Evolutionary conservation across 129 eudicot species (phyloP), one percentile per base, ranked within the genome.

Genomic region (Dittrichia graveolens): DNA sequence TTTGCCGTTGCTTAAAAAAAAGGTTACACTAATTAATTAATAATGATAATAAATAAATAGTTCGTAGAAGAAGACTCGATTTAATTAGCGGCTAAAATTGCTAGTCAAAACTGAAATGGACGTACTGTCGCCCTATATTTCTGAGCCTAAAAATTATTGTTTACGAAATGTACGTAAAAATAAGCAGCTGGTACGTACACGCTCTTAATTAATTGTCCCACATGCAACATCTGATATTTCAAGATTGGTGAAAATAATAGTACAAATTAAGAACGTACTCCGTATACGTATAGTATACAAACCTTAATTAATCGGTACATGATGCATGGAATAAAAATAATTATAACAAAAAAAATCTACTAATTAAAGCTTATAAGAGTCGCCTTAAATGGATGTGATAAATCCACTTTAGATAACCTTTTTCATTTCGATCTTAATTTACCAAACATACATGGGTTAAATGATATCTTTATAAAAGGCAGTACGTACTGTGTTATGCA

Each of bases 141-240:
- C 39, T 41, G 53, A 5, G 38, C 35, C 60, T 12, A 67, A 37
- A 60, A 8, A 16, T 67, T 6, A 47, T 67, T 60, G 3, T 48
- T 3, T 67, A 48, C 48, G 59, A 68, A 35, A 34, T 49, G 61
- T 14, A 50, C 7, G 37, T 3, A 4, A 50, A 52, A 24, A 24
- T 24, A 24, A 24, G 31, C 31, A 11, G 61, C 37, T 35, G 74
- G 49, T 50, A 48, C 49, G 49, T 50, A 48, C 49, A 37, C 52
- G 58, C 49, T 15, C 38, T 15, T 69, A 52, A 38, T 15, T 69
- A 52, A 38, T 57, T 40, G 49, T 52, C 41, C 7, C 74, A 69
- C 54, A 43, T 69, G 62, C 38, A 38, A 69, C 52, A 69, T 69
- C 49, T 50, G 70, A 44, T 65, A 42, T 46, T 35, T 24, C 5